Conservation (phyloP, 2,329 filamentous ascomycete species). For the Aaosphaeria pasadenensis region DNA sequence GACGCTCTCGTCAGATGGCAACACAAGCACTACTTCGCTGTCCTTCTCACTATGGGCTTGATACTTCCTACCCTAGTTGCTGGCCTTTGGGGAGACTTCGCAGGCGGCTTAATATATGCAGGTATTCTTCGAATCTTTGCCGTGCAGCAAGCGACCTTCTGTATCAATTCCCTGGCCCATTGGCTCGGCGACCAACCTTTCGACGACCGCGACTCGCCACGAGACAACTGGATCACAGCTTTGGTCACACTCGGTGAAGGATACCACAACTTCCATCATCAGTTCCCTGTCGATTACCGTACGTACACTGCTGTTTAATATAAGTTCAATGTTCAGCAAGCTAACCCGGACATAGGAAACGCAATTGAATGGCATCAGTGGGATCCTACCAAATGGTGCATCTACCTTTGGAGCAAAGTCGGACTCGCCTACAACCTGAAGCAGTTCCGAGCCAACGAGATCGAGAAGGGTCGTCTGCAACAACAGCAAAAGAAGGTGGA, state of each 20-base stretch:
- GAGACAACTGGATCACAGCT: conserved; percentile 38
- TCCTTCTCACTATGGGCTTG: conserved; percentile 40
- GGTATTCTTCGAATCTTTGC: conserved; percentile 49
- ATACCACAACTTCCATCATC: conserved; percentile 43
- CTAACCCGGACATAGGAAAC: conserved; percentile 21
- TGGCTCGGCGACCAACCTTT: conserved; percentile 48
- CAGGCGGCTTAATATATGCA: conserved; percentile 48
- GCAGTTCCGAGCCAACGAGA: conserved; percentile 39
- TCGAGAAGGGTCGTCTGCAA: conserved; percentile 40
- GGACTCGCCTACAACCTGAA: conserved; percentile 37
- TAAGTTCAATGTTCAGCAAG: neutral
- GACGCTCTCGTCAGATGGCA: conserved; percentile 48
- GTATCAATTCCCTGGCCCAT: conserved; percentile 52
- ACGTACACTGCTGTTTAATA: conserved; percentile 12
- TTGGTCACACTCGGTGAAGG: conserved; percentile 41
- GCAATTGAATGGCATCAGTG: conserved; percentile 39
- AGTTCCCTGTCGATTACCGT: conserved; percentile 41
- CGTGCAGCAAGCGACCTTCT: conserved; percentile 52
- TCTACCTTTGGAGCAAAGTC: conserved; percentile 29
- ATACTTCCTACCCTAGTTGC: conserved; percentile 45
- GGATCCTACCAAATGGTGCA: conserved; percentile 42
- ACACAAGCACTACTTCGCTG: conserved; percentile 45
- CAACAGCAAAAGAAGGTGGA: conserved; percentile 40
- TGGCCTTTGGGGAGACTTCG: conserved; percentile 49
- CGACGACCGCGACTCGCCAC: conserved; percentile 36